These are phyloP conservation scores for Fusarium algeriense DNA, from an alignment of 2,329 filamentous ascomycete species.

Conservation along the genomic window DNA sequence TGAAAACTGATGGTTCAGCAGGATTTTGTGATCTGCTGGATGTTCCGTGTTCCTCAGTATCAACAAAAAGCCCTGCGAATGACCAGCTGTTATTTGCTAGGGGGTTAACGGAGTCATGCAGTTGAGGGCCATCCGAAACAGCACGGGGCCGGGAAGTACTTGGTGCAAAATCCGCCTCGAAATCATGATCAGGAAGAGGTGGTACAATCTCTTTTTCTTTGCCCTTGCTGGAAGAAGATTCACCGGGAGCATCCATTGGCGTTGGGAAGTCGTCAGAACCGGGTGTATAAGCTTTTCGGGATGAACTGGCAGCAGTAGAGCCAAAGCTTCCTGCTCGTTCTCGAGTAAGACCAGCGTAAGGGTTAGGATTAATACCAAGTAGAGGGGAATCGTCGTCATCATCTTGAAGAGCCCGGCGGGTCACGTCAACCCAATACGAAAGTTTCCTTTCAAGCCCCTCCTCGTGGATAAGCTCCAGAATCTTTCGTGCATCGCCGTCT, in stretches of 20 bases:
- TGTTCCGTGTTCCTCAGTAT: slow-evolving; percentile 24
- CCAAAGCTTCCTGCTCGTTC: slow-evolving; percentile 39
- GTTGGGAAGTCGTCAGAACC: slow-evolving; percentile 39
- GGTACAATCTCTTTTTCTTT: slow-evolving; percentile 31
- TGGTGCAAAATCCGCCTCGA: slow-evolving; percentile 19
- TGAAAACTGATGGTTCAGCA: background rate
- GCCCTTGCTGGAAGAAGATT: slow-evolving; percentile 28
- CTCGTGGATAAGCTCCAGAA: slow-evolving; percentile 71
- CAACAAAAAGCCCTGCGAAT: slow-evolving; percentile 59
- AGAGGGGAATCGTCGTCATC: slow-evolving; percentile 14
- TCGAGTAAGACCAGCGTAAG: background rate
- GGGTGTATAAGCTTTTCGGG: slow-evolving; percentile 41
- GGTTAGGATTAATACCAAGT: slow-evolving; percentile 4
- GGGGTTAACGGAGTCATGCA: slow-evolving; percentile 60
- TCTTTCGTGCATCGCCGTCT: slow-evolving; percentile 68
- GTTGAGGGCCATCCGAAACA: slow-evolving; percentile 67
- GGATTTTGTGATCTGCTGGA: background rate
- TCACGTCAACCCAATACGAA: slow-evolving; percentile 69
- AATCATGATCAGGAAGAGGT: slow-evolving; percentile 18
- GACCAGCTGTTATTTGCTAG: slow-evolving; percentile 73
- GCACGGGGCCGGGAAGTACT: slow-evolving; percentile 61
- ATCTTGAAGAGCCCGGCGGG: slow-evolving; percentile 51
- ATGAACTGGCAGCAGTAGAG: slow-evolving; percentile 45
- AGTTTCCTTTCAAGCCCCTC: slow-evolving; percentile 71
- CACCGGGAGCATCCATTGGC: slow-evolving; percentile 21